Evolutionary conservation across 768 basidiomycete species (phyloP), one percentile per base, ranked within the genome.

Genomic region (Mycena haematopus): DNA sequence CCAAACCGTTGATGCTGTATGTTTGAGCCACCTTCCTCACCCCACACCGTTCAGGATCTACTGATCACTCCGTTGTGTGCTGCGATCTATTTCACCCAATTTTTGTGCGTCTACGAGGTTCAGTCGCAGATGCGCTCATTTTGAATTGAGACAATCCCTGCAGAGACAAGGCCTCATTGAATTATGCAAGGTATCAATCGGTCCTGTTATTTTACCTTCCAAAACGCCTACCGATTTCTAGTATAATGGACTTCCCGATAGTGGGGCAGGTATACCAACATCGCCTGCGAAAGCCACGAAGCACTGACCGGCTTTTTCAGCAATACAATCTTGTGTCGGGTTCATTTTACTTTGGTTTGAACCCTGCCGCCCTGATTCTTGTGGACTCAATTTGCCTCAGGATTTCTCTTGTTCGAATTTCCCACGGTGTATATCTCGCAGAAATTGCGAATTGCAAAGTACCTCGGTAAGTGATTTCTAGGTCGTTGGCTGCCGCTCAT

Each of bases 21-120:
- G 17, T 46, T 17, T 15, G 19, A n/a, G 35, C 15, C 15, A 10
- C 6, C 45, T 27, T 25, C 44, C 44, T 53, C 25, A 36, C 24
- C 52, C n/a, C 8, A 9, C 10, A 5, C 25, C 6, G 44, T 45
- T 42, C 56, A 85, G 84, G 86, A 86, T 68, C 55, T 75, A 2
- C 64, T 84, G 45, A 86, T 87, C 50, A 82, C 84, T 1, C 81
- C 85, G 4, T 72, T 86, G 15, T 83, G 83, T 65, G 86, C 87
- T 1, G 84, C 86, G 3, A 87, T 89, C 14, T 89, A 88, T 72
- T 89, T 89, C 69, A 86, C 84, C 0, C 86, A 89, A 67, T 89
- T 83, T 66, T 70, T 89, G 85, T 88, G 69, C 56, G 83, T 54
- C 38, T 54, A 2, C 21, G 4, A n/a, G 27, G 19, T 42, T 17